A percentile compares a stretch with the other conserved stretches of the same genome.
These are phyloP conservation scores for Cryomyces minteri DNA, from an alignment of 495 filamentous ascomycete genomes.

Conservation along the genomic window DNA sequence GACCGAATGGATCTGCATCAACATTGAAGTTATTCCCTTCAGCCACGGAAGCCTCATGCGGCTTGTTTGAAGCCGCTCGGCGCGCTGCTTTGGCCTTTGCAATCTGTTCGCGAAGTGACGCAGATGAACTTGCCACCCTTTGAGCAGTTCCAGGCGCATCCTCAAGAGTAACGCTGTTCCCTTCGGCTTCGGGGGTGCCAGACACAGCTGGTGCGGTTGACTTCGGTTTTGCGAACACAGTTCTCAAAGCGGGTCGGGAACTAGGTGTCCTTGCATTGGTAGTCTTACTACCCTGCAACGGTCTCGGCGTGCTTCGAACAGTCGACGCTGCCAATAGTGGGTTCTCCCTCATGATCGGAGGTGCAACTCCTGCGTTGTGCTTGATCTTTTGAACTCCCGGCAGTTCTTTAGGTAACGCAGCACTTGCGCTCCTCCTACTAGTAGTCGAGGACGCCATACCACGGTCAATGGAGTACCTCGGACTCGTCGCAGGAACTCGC, in stretches of 20 bases:
- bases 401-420: slow-evolving; percentile 1
- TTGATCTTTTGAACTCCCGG: too few relatives aligned
- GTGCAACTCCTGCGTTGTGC: too few relatives aligned
- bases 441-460: slow-evolving; percentile 8
- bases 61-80: slow-evolving; percentile 35
- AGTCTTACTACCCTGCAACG: slow-evolving; percentile 30
- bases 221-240: slow-evolving; percentile 31
- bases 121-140: slow-evolving; percentile 46
- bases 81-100: slow-evolving; percentile 83
- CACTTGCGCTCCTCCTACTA: slow-evolving; percentile 15
- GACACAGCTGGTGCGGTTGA: neutral
- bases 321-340: neutral
- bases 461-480: neutral
- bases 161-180: slow-evolving; percentile 5
- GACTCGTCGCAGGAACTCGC: slow-evolving; percentile 2
- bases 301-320: slow-evolving; percentile 1
- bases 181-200: slow-evolving; percentile 11
- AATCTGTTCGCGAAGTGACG: slow-evolving; percentile 73
- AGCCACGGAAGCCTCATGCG: slow-evolving; percentile 34
- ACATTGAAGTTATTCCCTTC: slow-evolving; percentile 17
- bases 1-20: slow-evolving; percentile 21
- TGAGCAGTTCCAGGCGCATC: neutral
- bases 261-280: slow-evolving; percentile 29
- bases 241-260: slow-evolving; percentile 34
- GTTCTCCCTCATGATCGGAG: neutral